Base-by-base conservation (phyloP, 805 yeast species). In the Lipomyces chichibuensis region DNA sequence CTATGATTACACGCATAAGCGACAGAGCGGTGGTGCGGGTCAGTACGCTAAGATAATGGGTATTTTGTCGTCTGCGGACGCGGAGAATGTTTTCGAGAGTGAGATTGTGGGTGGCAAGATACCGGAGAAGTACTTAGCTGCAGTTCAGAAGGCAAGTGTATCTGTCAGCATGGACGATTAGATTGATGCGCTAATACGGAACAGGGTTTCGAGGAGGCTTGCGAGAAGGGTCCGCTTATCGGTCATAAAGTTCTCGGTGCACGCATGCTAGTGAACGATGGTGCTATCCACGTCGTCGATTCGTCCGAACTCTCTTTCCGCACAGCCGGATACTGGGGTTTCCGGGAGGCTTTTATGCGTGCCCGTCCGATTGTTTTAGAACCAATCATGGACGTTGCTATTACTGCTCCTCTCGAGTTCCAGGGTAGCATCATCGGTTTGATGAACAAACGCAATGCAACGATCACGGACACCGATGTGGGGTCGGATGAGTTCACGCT, bases 21-120 rank as follows among this genome's bases (percentile, higher is more conserved):
- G 92, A 78, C 99, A 95, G 83, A 86, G 94, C 76, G 99, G 99
- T 80, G 99, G 99, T 86, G 96, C 98, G 72, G 99, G 99, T 81
- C 99, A 95, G 84, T 95, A 88, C 77, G 99, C 97, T 80, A 88
- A 93, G 82, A 97, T 76, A 89, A 92, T 79, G 98, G 99, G 77
- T 84, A 83, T 65, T 78, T 93, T 80, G 80, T 83, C 6, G 87
- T 92, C 63, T 77, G 46, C 25, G n/a, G 76, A 74, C 39, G 86
- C 85, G 66, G 63, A 60, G 57, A 93, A 93, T 79, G 81, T 82
- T 73, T 95, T 94, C 79, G 87, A 89, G 76, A 89, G 97, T 59
- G 90, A 89, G 71, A 88, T 95, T 77, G 95, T 95, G 72, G 98
- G 99, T 75, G 99, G 99, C 77, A 91, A 91, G 83, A 93, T 95